phyloP scores from a whole-genome alignment of 306 rosid species.

The Quercus bicolor region DNA sequence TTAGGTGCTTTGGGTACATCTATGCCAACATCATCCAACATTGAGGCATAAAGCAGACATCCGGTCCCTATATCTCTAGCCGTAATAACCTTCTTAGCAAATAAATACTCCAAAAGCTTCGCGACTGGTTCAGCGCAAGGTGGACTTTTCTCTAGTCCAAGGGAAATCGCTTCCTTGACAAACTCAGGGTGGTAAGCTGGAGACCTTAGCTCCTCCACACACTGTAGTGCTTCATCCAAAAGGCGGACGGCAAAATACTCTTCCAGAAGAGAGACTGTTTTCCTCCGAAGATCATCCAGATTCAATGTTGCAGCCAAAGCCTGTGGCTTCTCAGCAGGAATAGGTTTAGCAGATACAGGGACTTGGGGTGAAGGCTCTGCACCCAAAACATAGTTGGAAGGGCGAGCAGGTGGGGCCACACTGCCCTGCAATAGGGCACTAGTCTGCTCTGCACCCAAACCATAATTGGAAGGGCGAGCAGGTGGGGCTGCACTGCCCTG shows the following conservation, averaged over 20 bases:
- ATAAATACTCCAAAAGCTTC: constrained; percentile 61
- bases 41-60: constrained; percentile 62
- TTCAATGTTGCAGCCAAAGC: constrained; percentile 45
- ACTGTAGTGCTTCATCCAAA: constrained; percentile 79
- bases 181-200: constrained; percentile 78
- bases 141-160: constrained; percentile 72
- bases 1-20: constrained; percentile 84
- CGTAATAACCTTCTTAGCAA: constrained; percentile 46
- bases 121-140: constrained; percentile 61
- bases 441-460: constrained; percentile 22
- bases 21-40: constrained; percentile 65
- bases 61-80: constrained; percentile 67
- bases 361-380: constrained; percentile 45
- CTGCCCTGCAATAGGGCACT: constrained; percentile 85
- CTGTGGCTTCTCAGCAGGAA: constrained; percentile 52
- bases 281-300: constrained; percentile 44
- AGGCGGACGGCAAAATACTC: constrained; percentile 68
- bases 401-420: constrained; percentile 46
- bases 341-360: constrained; percentile 44
- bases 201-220: constrained; percentile 80
- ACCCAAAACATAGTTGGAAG: constrained; percentile 32
- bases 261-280: constrained; percentile 70
- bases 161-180: constrained; percentile 82
- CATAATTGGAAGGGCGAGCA: constrained; percentile 41
- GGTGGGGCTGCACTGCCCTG: constrained; percentile 62